Conservation (phyloP, 768 basidiomycete species). For the Lanmaoa rubissima region DNA sequence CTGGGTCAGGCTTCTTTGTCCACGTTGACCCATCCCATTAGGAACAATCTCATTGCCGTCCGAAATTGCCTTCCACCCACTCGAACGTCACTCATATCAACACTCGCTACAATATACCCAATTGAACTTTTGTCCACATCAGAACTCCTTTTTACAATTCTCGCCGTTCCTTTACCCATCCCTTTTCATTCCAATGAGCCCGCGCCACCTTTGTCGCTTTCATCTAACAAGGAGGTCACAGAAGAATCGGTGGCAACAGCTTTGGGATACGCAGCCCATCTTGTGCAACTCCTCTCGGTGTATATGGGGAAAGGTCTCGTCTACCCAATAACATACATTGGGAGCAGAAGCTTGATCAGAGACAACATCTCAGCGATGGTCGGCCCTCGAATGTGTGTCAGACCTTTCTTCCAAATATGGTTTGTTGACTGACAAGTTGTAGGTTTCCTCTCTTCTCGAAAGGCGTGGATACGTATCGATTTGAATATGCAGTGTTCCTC, state of each 20-base stretch:
- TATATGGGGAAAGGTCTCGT: conserved; percentile 75
- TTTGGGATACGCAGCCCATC: conserved; percentile 85
- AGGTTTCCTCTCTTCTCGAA: conserved; percentile 95
- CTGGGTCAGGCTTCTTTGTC: conserved; percentile 1
- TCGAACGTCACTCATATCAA: conserved; percentile 64
- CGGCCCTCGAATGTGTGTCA: conserved; percentile 84
- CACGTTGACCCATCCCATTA: conserved; percentile 31
- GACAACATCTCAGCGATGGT: conserved; percentile 95
- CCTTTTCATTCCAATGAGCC: conserved; percentile 72
- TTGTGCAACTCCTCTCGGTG: conserved; percentile 76
- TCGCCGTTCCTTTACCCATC: conserved; percentile 88
- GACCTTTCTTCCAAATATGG: conserved; percentile 2
- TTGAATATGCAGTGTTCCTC: conserved; percentile 96
- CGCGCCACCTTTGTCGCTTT: conserved; percentile 73
- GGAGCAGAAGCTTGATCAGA: conserved; percentile 86
- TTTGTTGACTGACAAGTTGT: conserved; percentile 12
- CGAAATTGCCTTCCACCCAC: conserved; percentile 48
- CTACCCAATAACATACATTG: conserved; percentile 89
- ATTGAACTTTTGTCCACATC: conserved; percentile 84
- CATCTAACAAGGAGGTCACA: conserved; percentile 66
- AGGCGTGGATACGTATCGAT: conserved; percentile 95
- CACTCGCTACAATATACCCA: conserved; percentile 78
- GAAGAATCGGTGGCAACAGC: conserved; percentile 89
- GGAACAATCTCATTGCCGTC: conserved; percentile 47
- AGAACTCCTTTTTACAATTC: conserved; percentile 86